Base-by-base conservation (phyloP, 2,329 filamentous ascomycete species). In the Parastagonospora nodorum region DNA sequence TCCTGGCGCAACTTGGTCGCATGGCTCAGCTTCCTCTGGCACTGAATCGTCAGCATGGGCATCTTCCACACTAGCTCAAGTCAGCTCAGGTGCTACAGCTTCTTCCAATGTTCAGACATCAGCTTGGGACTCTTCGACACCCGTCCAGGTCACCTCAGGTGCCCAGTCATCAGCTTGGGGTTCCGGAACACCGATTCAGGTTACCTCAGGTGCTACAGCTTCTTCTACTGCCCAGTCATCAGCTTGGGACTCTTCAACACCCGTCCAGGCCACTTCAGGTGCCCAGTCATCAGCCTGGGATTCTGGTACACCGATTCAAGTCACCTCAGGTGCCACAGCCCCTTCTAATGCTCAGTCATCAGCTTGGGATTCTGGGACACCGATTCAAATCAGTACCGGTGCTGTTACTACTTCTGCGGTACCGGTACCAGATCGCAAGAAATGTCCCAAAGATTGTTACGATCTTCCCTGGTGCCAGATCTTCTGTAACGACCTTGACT, bases 401-500 rank as follows among this genome's bases (percentile, higher is more conserved):
- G 19, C 5, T 5, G 19, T 24, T 3, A 24, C 19, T 24, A 24
- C 19, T 24, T 24, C 19, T 24, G 19, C 19, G 19, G 19, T 24
- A 24, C 19, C 19, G 5, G 19, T 24, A 24, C 19, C 19, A 5
- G 19, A 24, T 24, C 19, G 19, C 19, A 24, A 24, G 19, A 24
- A 47, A 24, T 54, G 51, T 48, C 51, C 51, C 8, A 12, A 48
- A 2, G 16, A 48, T 28, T 54, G 51, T 16, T 3, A 28, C 10
- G 3, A 10, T 5, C 28, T 37, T 6, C 10, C 16, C 6, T 54
- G 51, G 51, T 54, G 51, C 33, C 28, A 42, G 2, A 30, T 35
- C n/a, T 54, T 47, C 15, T 54, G 48, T 35, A n/a, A 30, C 8
- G n/a, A 24, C 16, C n/a, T 10, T 28, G 40, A 35, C 9, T 8